phyloP scores from a whole-genome alignment of 2,329 filamentous ascomycete genomes.

The Verticillium isaacii region DNA sequence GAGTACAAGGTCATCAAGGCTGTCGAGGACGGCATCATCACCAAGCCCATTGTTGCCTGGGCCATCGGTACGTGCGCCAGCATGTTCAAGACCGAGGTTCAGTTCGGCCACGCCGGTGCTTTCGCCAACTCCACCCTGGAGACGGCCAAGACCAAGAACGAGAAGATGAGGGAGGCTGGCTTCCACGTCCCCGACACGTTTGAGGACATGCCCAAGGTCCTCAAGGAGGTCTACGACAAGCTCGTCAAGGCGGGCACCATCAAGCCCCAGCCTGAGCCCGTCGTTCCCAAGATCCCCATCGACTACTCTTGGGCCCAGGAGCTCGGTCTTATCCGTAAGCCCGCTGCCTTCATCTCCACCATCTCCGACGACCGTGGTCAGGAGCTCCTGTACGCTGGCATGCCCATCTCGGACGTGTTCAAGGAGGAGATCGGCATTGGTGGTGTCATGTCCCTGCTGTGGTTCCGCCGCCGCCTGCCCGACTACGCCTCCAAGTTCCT shows the following conservation, averaged over 20 bases:
- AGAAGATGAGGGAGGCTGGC: conserved; percentile 90
- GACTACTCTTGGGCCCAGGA: conserved; percentile 99
- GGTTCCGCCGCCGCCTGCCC: conserved; percentile 98
- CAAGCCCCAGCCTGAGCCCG: conserved; percentile 79
- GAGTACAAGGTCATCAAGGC: conserved; percentile 99
- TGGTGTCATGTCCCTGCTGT: conserved; percentile 98
- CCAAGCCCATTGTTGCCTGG: conserved; percentile 98
- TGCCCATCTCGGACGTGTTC: conserved; percentile 99
- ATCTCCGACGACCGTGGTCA: conserved; percentile 99
- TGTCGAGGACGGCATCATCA: conserved; percentile 89
- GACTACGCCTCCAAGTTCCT: conserved; percentile 97
- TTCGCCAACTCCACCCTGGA: conserved; percentile 99
- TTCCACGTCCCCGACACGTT: conserved; percentile 95
- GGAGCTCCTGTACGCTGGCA: conserved; percentile 96
- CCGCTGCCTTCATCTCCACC: conserved; percentile 98
- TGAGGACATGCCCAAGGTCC: conserved; percentile 79
- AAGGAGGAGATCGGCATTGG: conserved; percentile 97
- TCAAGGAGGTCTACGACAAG: conserved; percentile 81
- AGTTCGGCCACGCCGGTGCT: conserved; percentile 97
- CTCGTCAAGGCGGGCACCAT: conserved; percentile 82
- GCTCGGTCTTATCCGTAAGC: conserved; percentile 98
- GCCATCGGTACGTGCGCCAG: conserved; percentile 98
- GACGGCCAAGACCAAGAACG: conserved; percentile 95
- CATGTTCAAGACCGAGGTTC: conserved; percentile 99
- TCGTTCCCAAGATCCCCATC: conserved; percentile 97